phyloP scores from a whole-genome alignment of 2,329 filamentous ascomycete species.

The Hypoxylon sp. region DNA sequence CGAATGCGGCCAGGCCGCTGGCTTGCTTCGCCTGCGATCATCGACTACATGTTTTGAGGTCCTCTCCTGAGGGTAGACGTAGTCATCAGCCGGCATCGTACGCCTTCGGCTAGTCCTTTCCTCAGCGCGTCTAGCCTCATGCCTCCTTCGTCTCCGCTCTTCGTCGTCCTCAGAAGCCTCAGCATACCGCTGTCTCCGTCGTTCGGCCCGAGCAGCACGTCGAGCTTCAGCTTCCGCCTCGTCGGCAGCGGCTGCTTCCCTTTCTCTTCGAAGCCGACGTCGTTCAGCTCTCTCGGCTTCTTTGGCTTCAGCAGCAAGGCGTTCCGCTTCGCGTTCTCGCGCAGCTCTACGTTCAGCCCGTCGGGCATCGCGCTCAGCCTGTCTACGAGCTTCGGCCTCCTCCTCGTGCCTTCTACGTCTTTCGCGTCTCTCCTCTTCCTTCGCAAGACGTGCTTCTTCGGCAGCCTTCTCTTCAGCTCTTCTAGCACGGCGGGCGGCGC shows the following conservation, averaged over 20 bases:
- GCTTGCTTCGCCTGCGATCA: slow-evolving; percentile 53
- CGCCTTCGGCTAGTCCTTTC: slow-evolving; percentile 60
- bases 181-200: slow-evolving; percentile 63
- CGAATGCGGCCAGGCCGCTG: slow-evolving; percentile 71
- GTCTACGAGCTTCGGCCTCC: slow-evolving; percentile 66
- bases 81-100: slow-evolving; percentile 61
- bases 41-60: slow-evolving; percentile 56
- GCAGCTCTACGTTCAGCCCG: slow-evolving; percentile 68
- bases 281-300: slow-evolving; percentile 60
- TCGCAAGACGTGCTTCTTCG: slow-evolving; percentile 69
- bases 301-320: slow-evolving; percentile 62
- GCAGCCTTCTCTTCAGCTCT: slow-evolving; percentile 67
- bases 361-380: slow-evolving; percentile 72
- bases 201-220: slow-evolving; percentile 62
- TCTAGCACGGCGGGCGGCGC: slow-evolving; percentile 72
- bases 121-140: slow-evolving; percentile 66
- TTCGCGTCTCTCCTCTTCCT: slow-evolving; percentile 71
- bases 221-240: slow-evolving; percentile 65
- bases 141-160: slow-evolving; percentile 67
- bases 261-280: slow-evolving; percentile 57
- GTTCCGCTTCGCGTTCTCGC: slow-evolving; percentile 66
- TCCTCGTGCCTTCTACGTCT: slow-evolving; percentile 67
- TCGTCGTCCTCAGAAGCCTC: slow-evolving; percentile 66
- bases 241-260: slow-evolving; percentile 60
- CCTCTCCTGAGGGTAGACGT: slow-evolving; percentile 60